phyloP scores from a whole-genome alignment of 352 stramenopile species.

The Phytophthora vignae region DNA sequence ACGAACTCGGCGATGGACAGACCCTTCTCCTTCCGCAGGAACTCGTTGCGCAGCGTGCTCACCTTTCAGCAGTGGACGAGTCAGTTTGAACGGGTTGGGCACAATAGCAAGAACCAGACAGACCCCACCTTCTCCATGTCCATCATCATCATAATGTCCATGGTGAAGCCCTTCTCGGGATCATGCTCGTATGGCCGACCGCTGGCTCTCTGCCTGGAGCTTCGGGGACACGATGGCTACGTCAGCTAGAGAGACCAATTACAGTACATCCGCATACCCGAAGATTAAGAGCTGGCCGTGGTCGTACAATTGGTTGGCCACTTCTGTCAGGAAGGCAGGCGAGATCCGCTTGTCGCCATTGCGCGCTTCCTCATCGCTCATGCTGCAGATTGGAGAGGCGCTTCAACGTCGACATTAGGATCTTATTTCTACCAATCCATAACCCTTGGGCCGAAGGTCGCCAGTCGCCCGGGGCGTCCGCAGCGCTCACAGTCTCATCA shows the following conservation, averaged over 20 bases:
- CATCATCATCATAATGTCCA: slow-evolving; percentile 94
- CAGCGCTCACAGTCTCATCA: too few relatives aligned
- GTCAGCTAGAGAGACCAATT: not conserved
- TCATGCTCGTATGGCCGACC: slow-evolving; percentile 73
- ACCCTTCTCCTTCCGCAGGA: slow-evolving; percentile 83
- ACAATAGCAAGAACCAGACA: not conserved
- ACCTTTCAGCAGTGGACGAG: slow-evolving; percentile 45
- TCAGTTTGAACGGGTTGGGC: slow-evolving; percentile 1
- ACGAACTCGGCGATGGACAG: slow-evolving; percentile 89
- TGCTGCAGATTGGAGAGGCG: slow-evolving; percentile 6
- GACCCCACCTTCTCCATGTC: slow-evolving; percentile 81
- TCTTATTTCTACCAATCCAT: not conserved
- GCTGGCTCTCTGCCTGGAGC: slow-evolving; percentile 19
- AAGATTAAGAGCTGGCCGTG: not conserved
- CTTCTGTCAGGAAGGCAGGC: slow-evolving; percentile 49
- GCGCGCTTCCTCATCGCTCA: slow-evolving; percentile 16
- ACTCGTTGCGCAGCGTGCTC: slow-evolving; percentile 82
- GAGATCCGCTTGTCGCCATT: slow-evolving; percentile 30
- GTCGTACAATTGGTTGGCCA: slow-evolving; percentile 36
- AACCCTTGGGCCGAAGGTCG: too few relatives aligned
- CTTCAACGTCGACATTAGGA: not conserved
- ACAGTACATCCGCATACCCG: not conserved
- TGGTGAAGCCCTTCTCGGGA: slow-evolving; percentile 87
- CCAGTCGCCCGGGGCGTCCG: too few relatives aligned
- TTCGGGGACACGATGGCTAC: slow-evolving; percentile 1